Conservation (phyloP, 345 rosid species). For the Linum tenue region DNA sequence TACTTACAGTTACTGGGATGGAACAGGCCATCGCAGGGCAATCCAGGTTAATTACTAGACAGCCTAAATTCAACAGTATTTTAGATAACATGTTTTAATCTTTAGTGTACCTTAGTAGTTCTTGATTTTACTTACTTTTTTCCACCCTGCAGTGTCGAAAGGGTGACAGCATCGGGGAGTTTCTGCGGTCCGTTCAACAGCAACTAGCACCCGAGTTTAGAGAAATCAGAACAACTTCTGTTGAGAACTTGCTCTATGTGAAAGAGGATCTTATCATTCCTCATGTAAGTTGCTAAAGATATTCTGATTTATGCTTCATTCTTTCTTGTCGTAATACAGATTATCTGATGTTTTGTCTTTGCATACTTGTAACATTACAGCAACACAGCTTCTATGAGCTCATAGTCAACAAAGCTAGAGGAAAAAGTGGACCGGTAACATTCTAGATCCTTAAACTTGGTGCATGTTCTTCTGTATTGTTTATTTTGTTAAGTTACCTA, state of each 20-base stretch:
- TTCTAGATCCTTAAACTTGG: constrained; percentile 1
- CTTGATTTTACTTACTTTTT: background rate
- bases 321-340: background rate
- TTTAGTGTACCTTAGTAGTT: background rate
- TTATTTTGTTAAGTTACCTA: background rate
- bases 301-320: background rate
- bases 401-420: constrained; percentile 91
- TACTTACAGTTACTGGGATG: constrained; percentile 99
- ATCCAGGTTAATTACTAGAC: constrained; percentile 46
- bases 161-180: constrained; percentile 86
- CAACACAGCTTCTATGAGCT: constrained; percentile 99
- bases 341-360: constrained; percentile 6
- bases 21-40: constrained; percentile 91
- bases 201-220: constrained; percentile 99
- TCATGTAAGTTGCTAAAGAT: constrained; percentile 50
- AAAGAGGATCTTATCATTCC: constrained; percentile 98
- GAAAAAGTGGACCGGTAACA: constrained; percentile 99
- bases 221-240: constrained; percentile 85
- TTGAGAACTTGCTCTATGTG: constrained; percentile 92
- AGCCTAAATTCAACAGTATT: background rate
- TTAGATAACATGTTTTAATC: background rate
- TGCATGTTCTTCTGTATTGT: background rate
- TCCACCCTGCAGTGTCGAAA: constrained; percentile 49
- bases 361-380: constrained; percentile 40
- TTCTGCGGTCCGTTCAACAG: constrained; percentile 84